Percentiles rank a stretch among this genome's conserved stretches.
Conservation (phyloP, 78 protist species). For the Dictyostelium purpureum region DNA sequence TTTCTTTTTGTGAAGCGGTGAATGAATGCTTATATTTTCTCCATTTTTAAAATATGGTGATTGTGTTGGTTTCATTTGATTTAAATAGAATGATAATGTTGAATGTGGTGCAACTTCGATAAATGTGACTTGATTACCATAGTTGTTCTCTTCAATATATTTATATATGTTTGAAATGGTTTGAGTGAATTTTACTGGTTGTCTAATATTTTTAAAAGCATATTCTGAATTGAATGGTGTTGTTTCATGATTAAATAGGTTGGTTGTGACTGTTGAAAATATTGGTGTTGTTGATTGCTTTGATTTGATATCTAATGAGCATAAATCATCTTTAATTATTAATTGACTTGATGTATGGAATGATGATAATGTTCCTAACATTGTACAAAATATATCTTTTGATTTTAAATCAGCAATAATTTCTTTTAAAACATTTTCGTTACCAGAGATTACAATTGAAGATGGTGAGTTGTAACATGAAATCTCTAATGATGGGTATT, state of each 20-base stretch:
- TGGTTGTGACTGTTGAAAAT: conserved; percentile 5
- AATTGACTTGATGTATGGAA: conserved; percentile 37
- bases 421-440: neutral
- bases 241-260: neutral
- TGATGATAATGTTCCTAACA: conserved; percentile 1
- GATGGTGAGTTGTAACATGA: conserved; percentile 37
- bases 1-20: too few species aligned
- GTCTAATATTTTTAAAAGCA: neutral
- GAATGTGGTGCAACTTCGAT: conserved; percentile 71
- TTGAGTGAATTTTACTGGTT: conserved; percentile 12
- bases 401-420: neutral
- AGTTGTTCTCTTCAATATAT: neutral
- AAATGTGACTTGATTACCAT: neutral
- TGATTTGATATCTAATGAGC: neutral
- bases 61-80: neutral
- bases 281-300: conserved; percentile 5
- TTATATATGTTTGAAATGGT: conserved; percentile 13
- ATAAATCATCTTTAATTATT: neutral
- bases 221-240: neutral
- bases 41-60: neutral
- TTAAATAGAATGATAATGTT: conserved; percentile 1
- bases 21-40: too few species aligned
- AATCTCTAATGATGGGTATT: neutral
- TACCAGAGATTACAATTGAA: conserved; percentile 25
- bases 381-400: neutral